Conservation (phyloP, 2,329 filamentous ascomycete species). For the Rachicladosporium sp. region DNA sequence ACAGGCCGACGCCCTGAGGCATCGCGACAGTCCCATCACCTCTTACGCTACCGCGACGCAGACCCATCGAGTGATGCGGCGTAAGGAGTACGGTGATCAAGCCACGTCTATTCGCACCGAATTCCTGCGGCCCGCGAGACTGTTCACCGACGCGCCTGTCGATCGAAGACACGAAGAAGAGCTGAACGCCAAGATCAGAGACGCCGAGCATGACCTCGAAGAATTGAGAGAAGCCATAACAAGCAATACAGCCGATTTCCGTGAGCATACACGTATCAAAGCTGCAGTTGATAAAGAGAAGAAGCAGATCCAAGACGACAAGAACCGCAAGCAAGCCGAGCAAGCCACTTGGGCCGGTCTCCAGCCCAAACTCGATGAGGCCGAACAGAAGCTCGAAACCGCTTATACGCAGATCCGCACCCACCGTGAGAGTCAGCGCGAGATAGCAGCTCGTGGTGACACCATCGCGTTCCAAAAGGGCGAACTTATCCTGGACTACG, state of each 20-base stretch:
- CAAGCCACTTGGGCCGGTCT: conserved; percentile 53
- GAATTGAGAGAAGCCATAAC: conserved; percentile 26
- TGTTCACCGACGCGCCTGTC: conserved; percentile 68
- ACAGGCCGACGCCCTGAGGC: conserved; percentile 51
- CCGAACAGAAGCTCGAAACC: conserved; percentile 34
- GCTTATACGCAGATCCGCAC: conserved; percentile 28
- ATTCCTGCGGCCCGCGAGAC: conserved; percentile 46
- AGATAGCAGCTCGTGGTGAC: conserved; percentile 33
- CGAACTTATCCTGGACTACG: conserved; percentile 39
- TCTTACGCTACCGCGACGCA: conserved; percentile 59
- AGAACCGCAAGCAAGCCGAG: conserved; percentile 51
- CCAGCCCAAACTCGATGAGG: conserved; percentile 55
- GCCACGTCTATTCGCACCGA: conserved; percentile 59
- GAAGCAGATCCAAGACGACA: conserved; percentile 46
- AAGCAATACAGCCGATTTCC: conserved; percentile 10
- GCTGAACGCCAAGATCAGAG: conserved; percentile 41
- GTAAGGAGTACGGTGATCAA: conserved; percentile 66
- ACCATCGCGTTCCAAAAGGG: conserved; percentile 22
- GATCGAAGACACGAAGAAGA: conserved; percentile 53
- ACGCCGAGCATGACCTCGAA: conserved; percentile 28
- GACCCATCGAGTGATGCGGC: conserved; percentile 52
- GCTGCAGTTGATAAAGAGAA: conserved; percentile 2
- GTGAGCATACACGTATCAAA: conserved; percentile 8
- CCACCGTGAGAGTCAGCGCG: conserved; percentile 36
- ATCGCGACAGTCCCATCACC: conserved; percentile 42